phyloP scores from a whole-genome alignment of 176 grass and related monocot species.

The Zoysia japonica region DNA sequence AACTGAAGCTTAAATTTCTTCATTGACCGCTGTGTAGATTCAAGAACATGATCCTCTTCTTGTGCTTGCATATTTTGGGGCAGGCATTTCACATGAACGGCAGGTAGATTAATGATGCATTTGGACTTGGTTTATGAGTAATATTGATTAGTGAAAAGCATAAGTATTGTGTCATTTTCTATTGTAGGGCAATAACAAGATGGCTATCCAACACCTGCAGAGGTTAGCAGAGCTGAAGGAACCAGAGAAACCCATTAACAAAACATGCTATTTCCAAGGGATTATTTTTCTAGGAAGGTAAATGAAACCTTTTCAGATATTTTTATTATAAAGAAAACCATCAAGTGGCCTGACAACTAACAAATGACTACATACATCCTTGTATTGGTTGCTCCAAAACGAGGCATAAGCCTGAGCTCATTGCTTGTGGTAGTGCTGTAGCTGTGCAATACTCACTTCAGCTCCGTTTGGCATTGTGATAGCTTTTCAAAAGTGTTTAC shows the following conservation, averaged over 20 bases:
- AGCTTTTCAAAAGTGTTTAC: background rate
- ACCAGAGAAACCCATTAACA: conserved; percentile 60
- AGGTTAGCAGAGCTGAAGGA: conserved; percentile 76
- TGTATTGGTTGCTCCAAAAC: conserved; percentile 8
- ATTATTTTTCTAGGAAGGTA: conserved; percentile 72
- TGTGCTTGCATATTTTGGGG: conserved; percentile 65
- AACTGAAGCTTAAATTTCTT: conserved; percentile 24
- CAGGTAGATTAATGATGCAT: conserved; percentile 54
- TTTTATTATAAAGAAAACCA: conserved; percentile 3
- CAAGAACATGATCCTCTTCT: conserved; percentile 77
- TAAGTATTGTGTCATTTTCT: background rate
- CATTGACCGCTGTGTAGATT: conserved; percentile 49
- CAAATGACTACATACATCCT: conserved; percentile 6
- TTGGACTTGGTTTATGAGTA: conserved; percentile 9
- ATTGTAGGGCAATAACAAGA: conserved; percentile 70
- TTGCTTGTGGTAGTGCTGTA: background rate
- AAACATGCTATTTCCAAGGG: conserved; percentile 62
- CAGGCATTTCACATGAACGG: conserved; percentile 52
- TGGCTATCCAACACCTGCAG: conserved; percentile 67
- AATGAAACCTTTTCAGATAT: conserved; percentile 12
- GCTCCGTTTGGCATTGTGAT: background rate
- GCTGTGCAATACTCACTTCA: conserved; percentile 1
- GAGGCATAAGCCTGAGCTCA: background rate
- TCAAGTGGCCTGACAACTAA: background rate
- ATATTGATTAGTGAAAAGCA: background rate